Conservation (phyloP, 176 grass and related monocot genomes). For the Triticum turgidum region DNA sequence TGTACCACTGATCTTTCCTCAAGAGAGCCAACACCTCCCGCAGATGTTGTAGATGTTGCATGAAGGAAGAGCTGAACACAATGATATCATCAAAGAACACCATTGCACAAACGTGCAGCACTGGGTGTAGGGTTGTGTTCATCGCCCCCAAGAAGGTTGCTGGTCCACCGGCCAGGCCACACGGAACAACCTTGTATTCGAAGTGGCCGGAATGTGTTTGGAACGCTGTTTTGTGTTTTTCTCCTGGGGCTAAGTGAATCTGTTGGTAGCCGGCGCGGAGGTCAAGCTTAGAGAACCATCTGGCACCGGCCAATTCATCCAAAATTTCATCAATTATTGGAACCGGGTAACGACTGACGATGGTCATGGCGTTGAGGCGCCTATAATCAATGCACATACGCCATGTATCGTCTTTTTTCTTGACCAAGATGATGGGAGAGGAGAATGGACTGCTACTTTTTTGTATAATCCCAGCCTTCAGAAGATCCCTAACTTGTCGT, state of each 20-base stretch:
- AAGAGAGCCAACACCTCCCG: background rate
- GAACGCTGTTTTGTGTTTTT: too few species aligned
- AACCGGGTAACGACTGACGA: background rate
- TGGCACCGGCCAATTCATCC: too few species aligned
- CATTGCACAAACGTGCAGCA: background rate
- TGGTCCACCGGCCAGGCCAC: background rate
- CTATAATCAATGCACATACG: too few species aligned
- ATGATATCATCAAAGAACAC: background rate
- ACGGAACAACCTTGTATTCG: background rate
- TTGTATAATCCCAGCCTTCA: background rate
- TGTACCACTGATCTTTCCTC: background rate
- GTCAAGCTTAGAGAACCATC: background rate
- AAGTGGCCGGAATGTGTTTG: background rate
- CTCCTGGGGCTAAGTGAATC: too few species aligned
- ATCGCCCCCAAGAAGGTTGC: background rate
- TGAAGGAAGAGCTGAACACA: too few species aligned
- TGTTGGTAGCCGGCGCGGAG: too few species aligned
- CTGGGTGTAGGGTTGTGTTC: background rate
- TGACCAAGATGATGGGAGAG: too few species aligned
- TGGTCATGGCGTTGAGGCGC: too few species aligned
- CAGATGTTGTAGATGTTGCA: background rate
- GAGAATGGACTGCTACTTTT: too few species aligned
- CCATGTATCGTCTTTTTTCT: too few species aligned
- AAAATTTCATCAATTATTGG: background rate
- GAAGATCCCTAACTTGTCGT: background rate